A percentile compares a stretch with the other conserved stretches of the same genome.
Conservation (phyloP, 202 grass and related monocot genomes). For the Panicum hallii region DNA sequence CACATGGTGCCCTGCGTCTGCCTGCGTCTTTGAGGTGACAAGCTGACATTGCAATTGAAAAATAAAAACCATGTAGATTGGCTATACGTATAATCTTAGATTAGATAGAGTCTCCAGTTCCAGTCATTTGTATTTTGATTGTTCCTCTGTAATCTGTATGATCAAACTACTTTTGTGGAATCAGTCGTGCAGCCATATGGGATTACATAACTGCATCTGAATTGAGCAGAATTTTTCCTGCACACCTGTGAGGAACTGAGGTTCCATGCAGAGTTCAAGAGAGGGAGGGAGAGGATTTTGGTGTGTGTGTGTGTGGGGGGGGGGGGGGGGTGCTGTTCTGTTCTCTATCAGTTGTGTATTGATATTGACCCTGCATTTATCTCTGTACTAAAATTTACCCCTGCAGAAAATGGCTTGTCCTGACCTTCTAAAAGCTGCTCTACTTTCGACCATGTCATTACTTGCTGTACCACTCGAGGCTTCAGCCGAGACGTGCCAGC, state of each 20-base stretch:
- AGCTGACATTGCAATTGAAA: not conserved
- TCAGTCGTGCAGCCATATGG: not conserved
- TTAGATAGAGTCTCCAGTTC: not conserved
- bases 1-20: not conserved
- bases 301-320: too few species aligned
- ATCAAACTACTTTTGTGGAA: slow-evolving; percentile 14
- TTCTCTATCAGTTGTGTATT: not conserved
- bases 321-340: not conserved
- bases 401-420: slow-evolving; percentile 46
- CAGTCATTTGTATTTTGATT: not conserved
- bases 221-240: slow-evolving; percentile 8
- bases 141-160: not conserved
- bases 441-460: slow-evolving; percentile 53
- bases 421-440: slow-evolving; percentile 42
- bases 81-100: not conserved
- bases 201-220: not conserved
- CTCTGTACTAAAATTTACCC: slow-evolving; percentile 22
- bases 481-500: slow-evolving; percentile 52
- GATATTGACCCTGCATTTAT: not conserved
- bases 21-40: not conserved
- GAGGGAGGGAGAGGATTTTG: too few species aligned
- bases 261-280: not conserved
- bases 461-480: slow-evolving; percentile 57
- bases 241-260: not conserved
- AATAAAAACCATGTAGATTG: not conserved